A percentile compares a stretch with the other conserved stretches of the same genome.
Conservation (phyloP, 2,329 filamentous ascomycete species). For the Blastomyces gilchristii region DNA sequence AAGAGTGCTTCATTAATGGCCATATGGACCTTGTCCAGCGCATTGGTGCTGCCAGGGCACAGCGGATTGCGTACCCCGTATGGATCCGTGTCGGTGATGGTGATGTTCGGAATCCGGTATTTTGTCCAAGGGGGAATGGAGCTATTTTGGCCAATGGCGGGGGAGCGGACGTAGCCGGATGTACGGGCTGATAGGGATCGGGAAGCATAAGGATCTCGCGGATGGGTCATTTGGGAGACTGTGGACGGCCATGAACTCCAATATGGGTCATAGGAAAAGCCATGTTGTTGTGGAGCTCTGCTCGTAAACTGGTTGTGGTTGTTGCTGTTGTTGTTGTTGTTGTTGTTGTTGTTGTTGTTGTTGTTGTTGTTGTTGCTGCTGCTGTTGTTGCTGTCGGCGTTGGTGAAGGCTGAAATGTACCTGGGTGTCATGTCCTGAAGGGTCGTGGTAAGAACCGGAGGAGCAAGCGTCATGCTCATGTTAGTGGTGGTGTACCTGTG, state of each 20-base stretch:
- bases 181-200: not conserved
- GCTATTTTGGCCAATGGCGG: constrained; percentile 12
- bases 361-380: no score
- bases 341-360: no score
- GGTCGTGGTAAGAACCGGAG: not conserved
- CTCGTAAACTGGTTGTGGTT: not conserved
- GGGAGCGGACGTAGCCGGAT: constrained; percentile 17
- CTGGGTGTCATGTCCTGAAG: not conserved
- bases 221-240: not conserved
- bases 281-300: not conserved
- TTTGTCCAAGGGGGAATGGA: constrained; percentile 2
- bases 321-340: not conserved
- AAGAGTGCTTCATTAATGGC: constrained; percentile 11
- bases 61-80: constrained; percentile 10
- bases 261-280: not conserved
- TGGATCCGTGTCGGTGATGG: constrained; percentile 14
- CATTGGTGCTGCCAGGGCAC: constrained; percentile 4
- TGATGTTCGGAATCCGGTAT: constrained; percentile 13
- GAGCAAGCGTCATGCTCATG: not conserved
- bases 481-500: not conserved
- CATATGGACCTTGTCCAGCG: constrained; percentile 9
- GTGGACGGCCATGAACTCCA: not conserved
- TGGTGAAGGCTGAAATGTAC: not conserved
- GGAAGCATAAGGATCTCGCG: constrained; percentile 5
- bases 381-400: not conserved